Base-by-base conservation (phyloP, 1,139 yeast genomes). In the Debaryomyces fabryi region DNA sequence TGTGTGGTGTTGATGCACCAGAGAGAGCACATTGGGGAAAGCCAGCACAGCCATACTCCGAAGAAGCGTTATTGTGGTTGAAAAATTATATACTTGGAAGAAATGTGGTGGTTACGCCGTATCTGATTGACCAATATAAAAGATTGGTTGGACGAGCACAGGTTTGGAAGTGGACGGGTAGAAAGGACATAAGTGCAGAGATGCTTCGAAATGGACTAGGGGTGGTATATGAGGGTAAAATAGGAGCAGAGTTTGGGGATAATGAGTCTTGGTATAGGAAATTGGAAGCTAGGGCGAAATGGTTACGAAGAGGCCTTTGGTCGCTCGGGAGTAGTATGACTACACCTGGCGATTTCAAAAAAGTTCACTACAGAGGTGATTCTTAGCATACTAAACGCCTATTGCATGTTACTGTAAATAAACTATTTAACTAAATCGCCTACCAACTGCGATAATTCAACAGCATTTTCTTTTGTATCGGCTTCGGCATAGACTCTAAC, bases 1-100 rank as follows among this genome's bases (percentile, higher is more conserved):
- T 93, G 29, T 88, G 96, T 65, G 99, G 98, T 0, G 85, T 93
- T n/a, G 99, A 93, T 73, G 99, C 99, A 0, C 99, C 99, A 1
- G 99, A 93, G 63, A 71, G 96, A 38, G 82, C 96, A 1, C 98
- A 93, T 71, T 93, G 90, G 69, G 99, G 99, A 1, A 88, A 88
- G 54, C 92, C 96, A 0, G 88, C 96, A 0, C 99, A 93, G 63
- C 96, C 96, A 0, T 87, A 70, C 61, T 82, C 96, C 29, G 89
- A 85, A 44, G 98, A 93, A 54, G 95, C 97, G 0, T 68, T 92
- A 50, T 60, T 62, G 4, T 93, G 97, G 97, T 72, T 93, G 32
- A 72, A 85, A 39, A 58, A 68, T 15, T 86, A 81, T 57, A 61
- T 92, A 0, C 61, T 85, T 45, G 93, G 95, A 1, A 75, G 81